Conservation (phyloP, 108 stramenopile species). For the Pseudonitzschia pungens region DNA sequence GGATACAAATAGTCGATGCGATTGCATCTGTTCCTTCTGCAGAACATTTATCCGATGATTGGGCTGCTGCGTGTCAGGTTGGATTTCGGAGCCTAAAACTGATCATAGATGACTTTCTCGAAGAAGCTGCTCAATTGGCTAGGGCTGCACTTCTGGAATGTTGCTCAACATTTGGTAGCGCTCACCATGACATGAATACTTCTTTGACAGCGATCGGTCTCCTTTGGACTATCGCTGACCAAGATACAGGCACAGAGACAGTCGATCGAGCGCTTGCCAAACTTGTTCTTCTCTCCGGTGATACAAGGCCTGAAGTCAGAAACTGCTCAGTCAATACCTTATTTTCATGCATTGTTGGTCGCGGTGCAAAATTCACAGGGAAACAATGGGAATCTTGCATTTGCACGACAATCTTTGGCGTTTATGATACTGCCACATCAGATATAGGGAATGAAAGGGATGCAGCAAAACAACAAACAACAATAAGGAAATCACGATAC, state of each 20-base stretch:
- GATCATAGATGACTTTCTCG: conserved; percentile 89
- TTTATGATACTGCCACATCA: conserved; percentile 42
- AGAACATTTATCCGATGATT: conserved; percentile 52
- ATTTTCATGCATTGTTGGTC: conserved; percentile 88
- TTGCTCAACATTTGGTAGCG: conserved; percentile 82
- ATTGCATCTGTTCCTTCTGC: conserved; percentile 45
- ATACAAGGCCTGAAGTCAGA: conserved; percentile 72
- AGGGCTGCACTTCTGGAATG: conserved; percentile 73
- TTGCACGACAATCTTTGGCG: conserved; percentile 66
- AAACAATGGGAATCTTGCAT: conserved; percentile 80
- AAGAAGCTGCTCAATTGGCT: conserved; percentile 44
- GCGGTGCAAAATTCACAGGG: conserved; percentile 68
- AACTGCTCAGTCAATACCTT: conserved; percentile 93
- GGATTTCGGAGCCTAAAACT: conserved; percentile 87
- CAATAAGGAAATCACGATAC: conserved; percentile 47
- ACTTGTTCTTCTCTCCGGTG: conserved; percentile 61
- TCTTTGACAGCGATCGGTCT: conserved; percentile 90
- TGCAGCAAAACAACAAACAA: not conserved
- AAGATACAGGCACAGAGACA: conserved; percentile 61
- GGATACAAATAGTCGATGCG: conserved; percentile 54
- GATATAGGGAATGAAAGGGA: conserved; percentile 5
- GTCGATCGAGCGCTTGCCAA: conserved; percentile 76
- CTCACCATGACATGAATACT: conserved; percentile 88
- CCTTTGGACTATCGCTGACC: conserved; percentile 85
- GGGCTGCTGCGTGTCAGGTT: conserved; percentile 67